Conservation (phyloP, 495 filamentous ascomycete genomes). For the Penicillium canariense region DNA sequence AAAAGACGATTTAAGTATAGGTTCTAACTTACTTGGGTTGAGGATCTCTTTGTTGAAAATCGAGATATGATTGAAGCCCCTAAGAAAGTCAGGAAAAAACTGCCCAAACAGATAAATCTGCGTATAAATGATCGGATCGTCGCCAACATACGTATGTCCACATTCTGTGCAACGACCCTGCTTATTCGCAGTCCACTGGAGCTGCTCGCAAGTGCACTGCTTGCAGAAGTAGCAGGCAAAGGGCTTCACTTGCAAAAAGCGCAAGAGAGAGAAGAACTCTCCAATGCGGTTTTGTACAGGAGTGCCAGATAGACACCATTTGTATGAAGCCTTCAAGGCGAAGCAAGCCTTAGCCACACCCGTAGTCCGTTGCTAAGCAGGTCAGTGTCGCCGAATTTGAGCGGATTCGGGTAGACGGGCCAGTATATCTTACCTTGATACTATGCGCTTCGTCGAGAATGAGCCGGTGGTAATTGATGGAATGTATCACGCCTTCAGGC, state of each 20-base stretch:
- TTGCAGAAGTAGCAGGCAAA: slow-evolving; percentile 95
- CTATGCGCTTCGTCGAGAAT: slow-evolving; percentile 96
- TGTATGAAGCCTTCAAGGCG: slow-evolving; percentile 78
- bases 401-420: neutral
- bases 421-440: slow-evolving; percentile 64
- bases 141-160: slow-evolving; percentile 44
- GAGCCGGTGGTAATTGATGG: slow-evolving; percentile 82
- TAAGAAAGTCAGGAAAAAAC: slow-evolving; percentile 36
- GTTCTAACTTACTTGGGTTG: slow-evolving; percentile 60
- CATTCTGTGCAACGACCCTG: slow-evolving; percentile 67
- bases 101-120: slow-evolving; percentile 2
- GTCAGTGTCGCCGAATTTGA: slow-evolving; percentile 21
- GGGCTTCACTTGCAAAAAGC: slow-evolving; percentile 82
- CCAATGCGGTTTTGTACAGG: slow-evolving; percentile 96
- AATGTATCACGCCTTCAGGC: slow-evolving; percentile 62
- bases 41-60: slow-evolving; percentile 95
- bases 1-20: neutral
- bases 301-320: slow-evolving; percentile 93
- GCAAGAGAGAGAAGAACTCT: slow-evolving; percentile 91
- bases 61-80: slow-evolving; percentile 82
- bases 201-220: slow-evolving; percentile 68
- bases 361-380: slow-evolving; percentile 64
- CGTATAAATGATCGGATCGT: neutral
- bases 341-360: slow-evolving; percentile 93
- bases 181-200: slow-evolving; percentile 79